phyloP scores from a whole-genome alignment of 1,284 basidiomycete species.

The Vanrija humicola region DNA sequence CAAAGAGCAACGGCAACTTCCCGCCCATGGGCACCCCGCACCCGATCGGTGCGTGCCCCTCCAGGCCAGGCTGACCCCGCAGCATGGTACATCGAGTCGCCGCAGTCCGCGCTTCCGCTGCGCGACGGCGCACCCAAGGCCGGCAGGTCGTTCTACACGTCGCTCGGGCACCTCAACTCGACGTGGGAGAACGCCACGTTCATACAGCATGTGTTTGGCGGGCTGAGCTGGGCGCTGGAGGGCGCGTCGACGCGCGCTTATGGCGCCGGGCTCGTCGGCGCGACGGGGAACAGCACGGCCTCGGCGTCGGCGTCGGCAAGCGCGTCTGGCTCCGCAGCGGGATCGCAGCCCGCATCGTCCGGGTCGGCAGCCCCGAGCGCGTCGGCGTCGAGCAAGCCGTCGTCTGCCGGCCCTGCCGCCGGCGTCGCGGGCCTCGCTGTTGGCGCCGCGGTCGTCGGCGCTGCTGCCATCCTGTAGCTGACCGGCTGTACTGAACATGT shows the following conservation, averaged over 20 bases:
- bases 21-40: constrained; percentile 41
- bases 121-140: constrained; percentile 47
- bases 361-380: no score
- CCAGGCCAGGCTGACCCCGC: no score
- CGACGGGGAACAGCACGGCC: constrained; percentile 11
- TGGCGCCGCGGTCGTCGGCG: no score
- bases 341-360: no score
- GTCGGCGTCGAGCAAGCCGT: no score
- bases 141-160: constrained; percentile 75
- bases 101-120: constrained; percentile 56
- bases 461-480: no score
- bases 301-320: not conserved
- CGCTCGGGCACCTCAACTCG: constrained; percentile 67
- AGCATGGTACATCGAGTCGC: constrained; percentile 69
- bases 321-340: no score
- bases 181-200: constrained; percentile 61
- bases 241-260: constrained; percentile 50
- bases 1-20: constrained; percentile 22
- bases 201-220: constrained; percentile 66
- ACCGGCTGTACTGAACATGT: no score
- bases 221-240: constrained; percentile 65
- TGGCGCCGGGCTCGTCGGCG: constrained; percentile 41
- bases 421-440: no score
- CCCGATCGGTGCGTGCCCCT: constrained; percentile 31
- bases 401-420: no score